Evolutionary conservation across 1,139 yeast genomes (phyloP).

Genomic region (Hemisphaericaspora xylanilytica): DNA sequence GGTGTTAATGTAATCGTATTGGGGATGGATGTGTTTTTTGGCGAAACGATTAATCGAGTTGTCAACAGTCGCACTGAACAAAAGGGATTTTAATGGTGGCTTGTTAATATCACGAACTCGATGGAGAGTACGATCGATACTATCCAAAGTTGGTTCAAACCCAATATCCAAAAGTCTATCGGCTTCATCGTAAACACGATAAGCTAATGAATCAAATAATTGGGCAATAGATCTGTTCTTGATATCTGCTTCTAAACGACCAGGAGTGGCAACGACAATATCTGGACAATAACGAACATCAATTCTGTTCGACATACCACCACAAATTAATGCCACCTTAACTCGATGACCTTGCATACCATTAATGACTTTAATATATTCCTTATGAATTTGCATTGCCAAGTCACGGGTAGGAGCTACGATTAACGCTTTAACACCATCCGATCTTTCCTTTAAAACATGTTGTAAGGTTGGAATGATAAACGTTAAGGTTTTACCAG

Average conservation of each 20-base stretch:
- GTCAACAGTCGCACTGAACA: constrained; percentile 89
- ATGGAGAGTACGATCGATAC: constrained; percentile 50
- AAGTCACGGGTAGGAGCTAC: constrained; percentile 92
- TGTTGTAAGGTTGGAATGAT: constrained; percentile 71
- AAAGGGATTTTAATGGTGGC: constrained; percentile 55
- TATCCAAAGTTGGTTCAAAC: constrained; percentile 60
- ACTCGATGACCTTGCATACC: constrained; percentile 10
- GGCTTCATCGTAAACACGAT: constrained; percentile 84
- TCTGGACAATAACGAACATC: constrained; percentile 26
- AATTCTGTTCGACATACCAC: constrained; percentile 34
- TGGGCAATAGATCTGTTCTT: constrained; percentile 42
- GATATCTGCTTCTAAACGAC: constrained; percentile 69
- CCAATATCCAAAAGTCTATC: constrained; percentile 71
- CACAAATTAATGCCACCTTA: constrained; percentile 32
- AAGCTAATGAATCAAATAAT: constrained; percentile 53
- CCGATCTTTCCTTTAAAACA: constrained; percentile 21
- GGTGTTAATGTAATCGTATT: constrained; percentile 71
- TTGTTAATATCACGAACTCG: constrained; percentile 20
- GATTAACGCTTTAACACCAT: constrained; percentile 56
- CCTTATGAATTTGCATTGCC: constrained; percentile 79
- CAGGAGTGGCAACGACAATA: constrained; percentile 88
- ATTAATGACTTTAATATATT: constrained; percentile 46
- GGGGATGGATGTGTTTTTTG: constrained; percentile 56
- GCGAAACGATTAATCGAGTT: constrained; percentile 66
- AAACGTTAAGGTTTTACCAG: constrained; percentile 91